Evolutionary conservation across 2,329 filamentous ascomycete genomes (phyloP), one percentile per base, ranked within the genome.

Genomic region (Rachicladosporium sp.): DNA sequence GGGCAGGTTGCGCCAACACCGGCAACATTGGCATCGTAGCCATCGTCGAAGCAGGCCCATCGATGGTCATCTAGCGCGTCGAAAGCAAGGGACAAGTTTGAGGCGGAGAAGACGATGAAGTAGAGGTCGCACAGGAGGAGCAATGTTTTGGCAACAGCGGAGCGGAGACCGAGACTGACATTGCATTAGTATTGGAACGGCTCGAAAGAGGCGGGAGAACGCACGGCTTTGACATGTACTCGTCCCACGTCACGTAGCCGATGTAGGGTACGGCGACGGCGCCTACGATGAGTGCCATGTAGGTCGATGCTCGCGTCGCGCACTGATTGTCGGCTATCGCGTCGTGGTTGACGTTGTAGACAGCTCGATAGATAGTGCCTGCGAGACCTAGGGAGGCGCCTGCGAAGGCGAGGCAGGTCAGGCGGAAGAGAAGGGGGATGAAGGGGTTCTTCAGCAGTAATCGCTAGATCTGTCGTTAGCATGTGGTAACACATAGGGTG

Each of bases 71-170:
- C 80, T 39, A 95, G 67, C 6, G 85, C 82, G 56, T 85, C 82
- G 58, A 95, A 94, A 2, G 89, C 88, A 47, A 98, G 68, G 31
- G 85, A 83, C 19, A 93, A 74, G 63, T 94, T 96, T 37, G 88
- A 87, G 3, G 88, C 87, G 60, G 94, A 89, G 66, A 98, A 94
- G 32, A 96, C 88, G 54, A 98, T 94, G 59, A 98, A 98, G 54
- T 95, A 80, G 3, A 98, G 71, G 62, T 98, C 91, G 42, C 94
- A 74, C 40, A 98, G 76, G 44, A 96, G 83, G 36, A 98, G 75
- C 10, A 83, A 78, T 48, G 93, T 82, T 60, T 98, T 98, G 36
- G 85, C 81, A 41, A 79, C 79, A 7, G 86, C 78, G 5, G 79
- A 80, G 33, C 93, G 82, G 44, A 98, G 67, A 1, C 91, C 91